Percentiles rank a stretch among this genome's conserved stretches.
These are phyloP conservation scores for Arthrinium phaeospermum DNA, from an alignment of 2,329 filamentous ascomycete genomes.

Conservation along the genomic window DNA sequence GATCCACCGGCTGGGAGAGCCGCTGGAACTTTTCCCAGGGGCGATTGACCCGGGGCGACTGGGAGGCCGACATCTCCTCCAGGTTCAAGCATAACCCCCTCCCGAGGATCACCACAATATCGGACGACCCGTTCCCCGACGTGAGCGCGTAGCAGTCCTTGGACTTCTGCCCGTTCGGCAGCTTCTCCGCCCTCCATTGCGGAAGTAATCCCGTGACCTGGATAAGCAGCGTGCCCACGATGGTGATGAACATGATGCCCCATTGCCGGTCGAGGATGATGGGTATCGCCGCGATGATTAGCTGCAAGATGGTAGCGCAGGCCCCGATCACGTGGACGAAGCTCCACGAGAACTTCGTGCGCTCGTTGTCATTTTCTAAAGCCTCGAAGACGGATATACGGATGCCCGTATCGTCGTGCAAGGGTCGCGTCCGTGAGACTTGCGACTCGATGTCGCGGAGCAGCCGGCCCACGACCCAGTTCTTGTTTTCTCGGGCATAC, in stretches of 20 bases:
- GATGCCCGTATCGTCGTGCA: not conserved
- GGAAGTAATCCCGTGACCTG: not conserved
- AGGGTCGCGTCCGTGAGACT: not conserved
- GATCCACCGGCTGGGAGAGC: not conserved
- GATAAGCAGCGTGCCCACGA: not conserved
- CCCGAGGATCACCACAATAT: not conserved
- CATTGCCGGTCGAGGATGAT: not conserved
- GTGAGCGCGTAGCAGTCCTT: constrained; percentile 1
- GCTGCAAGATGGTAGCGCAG: not conserved
- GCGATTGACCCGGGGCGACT: not conserved
- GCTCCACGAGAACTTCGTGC: not conserved
- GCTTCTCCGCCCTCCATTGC: constrained; percentile 6
- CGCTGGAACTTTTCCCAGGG: constrained; percentile 18
- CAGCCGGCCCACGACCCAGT: constrained; percentile 24
- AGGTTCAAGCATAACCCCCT: not conserved
- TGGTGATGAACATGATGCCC: not conserved
- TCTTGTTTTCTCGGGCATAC: constrained; percentile 23
- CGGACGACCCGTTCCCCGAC: not conserved
- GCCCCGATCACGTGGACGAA: not conserved
- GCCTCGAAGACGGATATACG: constrained; percentile 6
- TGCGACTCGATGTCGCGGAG: constrained; percentile 21
- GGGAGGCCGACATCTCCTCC: not conserved
- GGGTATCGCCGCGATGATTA: not conserved
- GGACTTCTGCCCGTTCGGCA: not conserved
- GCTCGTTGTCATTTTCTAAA: not conserved